Evolutionary conservation across 805 yeast species (phyloP).

Genomic region (Cephaloascus fragrans): DNA sequence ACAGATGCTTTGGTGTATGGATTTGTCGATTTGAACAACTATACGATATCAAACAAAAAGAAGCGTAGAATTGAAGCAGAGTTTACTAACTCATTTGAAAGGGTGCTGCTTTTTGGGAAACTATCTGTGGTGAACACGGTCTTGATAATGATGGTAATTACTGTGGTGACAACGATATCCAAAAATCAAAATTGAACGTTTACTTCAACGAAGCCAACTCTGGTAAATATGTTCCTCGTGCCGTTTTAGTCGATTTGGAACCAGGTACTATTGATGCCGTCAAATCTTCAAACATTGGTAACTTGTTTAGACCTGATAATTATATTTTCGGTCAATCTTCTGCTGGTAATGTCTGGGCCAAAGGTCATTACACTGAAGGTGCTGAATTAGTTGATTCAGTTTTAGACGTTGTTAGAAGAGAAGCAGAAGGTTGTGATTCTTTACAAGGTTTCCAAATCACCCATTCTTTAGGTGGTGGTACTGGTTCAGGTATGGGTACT

Average conservation of each 20-base stretch:
- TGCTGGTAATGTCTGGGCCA: slow-evolving; percentile 96
- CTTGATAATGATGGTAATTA: slow-evolving; percentile 67
- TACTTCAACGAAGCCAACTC: slow-evolving; percentile 82
- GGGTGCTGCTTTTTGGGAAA: slow-evolving; percentile 94
- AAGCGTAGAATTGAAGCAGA: too few relatives aligned
- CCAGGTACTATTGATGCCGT: slow-evolving; percentile 91
- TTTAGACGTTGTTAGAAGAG: slow-evolving; percentile 83
- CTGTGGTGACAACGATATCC: slow-evolving; percentile 39
- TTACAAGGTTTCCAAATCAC: slow-evolving; percentile 92
- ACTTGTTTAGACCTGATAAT: slow-evolving; percentile 87
- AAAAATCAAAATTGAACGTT: slow-evolving; percentile 56
- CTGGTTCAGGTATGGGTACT: slow-evolving; percentile 97
- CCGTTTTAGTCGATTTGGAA: slow-evolving; percentile 86
- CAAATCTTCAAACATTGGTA: slow-evolving; percentile 70
- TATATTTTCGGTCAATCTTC: slow-evolving; percentile 83
- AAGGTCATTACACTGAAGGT: slow-evolving; percentile 95
- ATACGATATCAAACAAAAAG: too few relatives aligned
- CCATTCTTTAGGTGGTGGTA: slow-evolving; percentile 83
- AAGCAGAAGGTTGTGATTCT: slow-evolving; percentile 88
- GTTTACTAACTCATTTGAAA: slow-evolving; percentile 11
- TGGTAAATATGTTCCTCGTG: slow-evolving; percentile 89
- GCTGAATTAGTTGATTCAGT: slow-evolving; percentile 90
- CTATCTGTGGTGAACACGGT: slow-evolving; percentile 84
- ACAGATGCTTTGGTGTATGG: too few relatives aligned
- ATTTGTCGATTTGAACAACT: too few relatives aligned